phyloP scores from a whole-genome alignment of 2,329 filamentous ascomycete species.

The Fusarium guadeloupense region DNA sequence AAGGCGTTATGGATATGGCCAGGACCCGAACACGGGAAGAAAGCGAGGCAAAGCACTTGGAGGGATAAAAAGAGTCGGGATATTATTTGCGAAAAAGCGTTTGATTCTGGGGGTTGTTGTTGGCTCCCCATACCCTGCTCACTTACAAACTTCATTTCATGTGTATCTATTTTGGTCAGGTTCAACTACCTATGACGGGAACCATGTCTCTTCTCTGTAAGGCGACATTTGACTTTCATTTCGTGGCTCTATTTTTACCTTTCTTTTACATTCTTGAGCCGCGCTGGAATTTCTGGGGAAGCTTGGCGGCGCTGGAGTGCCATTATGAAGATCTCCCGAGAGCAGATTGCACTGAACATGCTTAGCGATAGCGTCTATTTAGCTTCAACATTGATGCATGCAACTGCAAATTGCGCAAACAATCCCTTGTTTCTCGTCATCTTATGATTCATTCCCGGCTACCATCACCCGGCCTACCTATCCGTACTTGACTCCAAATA shows the following conservation, averaged over 20 bases:
- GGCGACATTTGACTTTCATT: background rate
- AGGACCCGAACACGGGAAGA: conserved; percentile 10
- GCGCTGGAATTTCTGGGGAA: conserved; percentile 16
- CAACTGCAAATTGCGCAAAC: conserved; percentile 16
- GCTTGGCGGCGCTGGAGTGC: conserved; percentile 4
- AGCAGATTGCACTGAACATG: background rate
- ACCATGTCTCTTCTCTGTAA: conserved; percentile 14
- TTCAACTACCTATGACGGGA: background rate
- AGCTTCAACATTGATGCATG: conserved; percentile 19
- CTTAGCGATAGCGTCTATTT: conserved; percentile 26
- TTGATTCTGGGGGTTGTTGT: conserved; percentile 1
- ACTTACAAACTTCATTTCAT: conserved; percentile 20
- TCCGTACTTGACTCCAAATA: conserved; percentile 13
- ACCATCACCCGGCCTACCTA: conserved; percentile 20
- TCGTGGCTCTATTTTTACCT: conserved; percentile 25
- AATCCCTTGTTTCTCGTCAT: background rate
- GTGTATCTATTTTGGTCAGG: conserved; percentile 7
- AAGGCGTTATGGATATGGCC: conserved; percentile 29
- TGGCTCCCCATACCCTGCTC: conserved; percentile 12
- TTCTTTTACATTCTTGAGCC: conserved; percentile 37
- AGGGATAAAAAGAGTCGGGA: conserved; percentile 1
- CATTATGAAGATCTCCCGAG: conserved; percentile 24
- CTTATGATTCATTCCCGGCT: background rate
- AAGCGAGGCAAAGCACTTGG: conserved; percentile 3
- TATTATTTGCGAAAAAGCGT: conserved; percentile 16